Evolutionary conservation across 2,329 filamentous ascomycete species (phyloP), one percentile per base, ranked within the genome.

Genomic region (Hypoxylon sp.): DNA sequence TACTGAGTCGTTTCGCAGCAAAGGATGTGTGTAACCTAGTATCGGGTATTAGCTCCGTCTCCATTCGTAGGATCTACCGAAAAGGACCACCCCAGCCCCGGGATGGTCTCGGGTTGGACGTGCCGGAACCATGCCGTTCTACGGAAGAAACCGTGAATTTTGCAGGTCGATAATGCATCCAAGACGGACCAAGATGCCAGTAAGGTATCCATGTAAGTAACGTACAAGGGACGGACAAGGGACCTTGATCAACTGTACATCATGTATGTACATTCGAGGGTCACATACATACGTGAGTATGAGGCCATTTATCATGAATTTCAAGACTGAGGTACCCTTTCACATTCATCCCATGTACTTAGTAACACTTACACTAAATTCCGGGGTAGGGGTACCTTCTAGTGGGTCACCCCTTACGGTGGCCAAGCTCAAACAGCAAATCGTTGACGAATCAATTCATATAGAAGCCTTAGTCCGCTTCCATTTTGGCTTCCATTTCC

Each of bases 391-490:
- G 65, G 63, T 46, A 23, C 56, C 25, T 48, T 17, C 3, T 14
- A 43, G 65, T 68, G 65, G 65, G 43, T 60, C 59, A 19, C 50
- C 50, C 57, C 67, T 66, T 63, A 56, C 41, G 53, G 28, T 53
- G 38, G 14, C 21, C 56, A 60, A 43, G 38, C 30, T 56, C 49
- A 59, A 57, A 51, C 11, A 23, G 23, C 45, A 57, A 61, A 43
- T 72, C 65, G 53, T 66, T 61, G 48, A 68, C 69, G 64, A 72
- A 72, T 70, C 69, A 70, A 60, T 64, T 61, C 32, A 55, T 63
- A 66, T 53, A 61, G 36, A 61, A 46, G 14, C 45, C 11, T 17
- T 23, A 28, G 10, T 32, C 43, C 50, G 25, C 32, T 65, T 41
- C 61, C 43, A 48, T 61, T 67, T 63, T 70, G 32, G 51, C 53